Evolutionary conservation across 208 protist species (phyloP).

Genomic region (Zelonia costaricensis): DNA sequence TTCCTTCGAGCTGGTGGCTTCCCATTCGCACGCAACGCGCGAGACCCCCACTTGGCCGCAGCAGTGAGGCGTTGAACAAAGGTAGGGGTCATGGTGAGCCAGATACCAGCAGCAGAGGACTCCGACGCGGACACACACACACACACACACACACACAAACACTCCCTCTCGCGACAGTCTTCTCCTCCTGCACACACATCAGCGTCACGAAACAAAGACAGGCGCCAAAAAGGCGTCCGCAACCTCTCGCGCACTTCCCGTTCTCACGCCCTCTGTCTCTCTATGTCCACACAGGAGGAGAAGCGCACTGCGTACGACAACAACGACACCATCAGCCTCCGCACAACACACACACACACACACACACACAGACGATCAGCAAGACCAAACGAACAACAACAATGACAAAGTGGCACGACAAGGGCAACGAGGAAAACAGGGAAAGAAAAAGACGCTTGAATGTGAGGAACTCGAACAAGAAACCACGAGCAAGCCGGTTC

Average conservation of each 20-base stretch:
- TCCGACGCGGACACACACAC: background rate
- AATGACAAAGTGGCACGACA: no score
- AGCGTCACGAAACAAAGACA: conserved; percentile 1
- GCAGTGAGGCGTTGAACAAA: no score
- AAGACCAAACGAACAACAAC: no score
- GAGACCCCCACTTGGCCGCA: no score
- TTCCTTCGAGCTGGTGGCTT: no score
- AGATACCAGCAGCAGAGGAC: no score
- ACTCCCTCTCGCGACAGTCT: background rate
- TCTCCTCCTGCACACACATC: background rate
- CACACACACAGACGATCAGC: no score
- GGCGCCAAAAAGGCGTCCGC: background rate
- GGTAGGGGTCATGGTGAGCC: no score
- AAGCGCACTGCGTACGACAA: no score
- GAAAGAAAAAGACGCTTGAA: background rate
- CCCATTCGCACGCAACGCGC: no score
- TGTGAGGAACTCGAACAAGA: background rate
- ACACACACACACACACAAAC: conserved; percentile 1
- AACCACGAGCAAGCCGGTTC: background rate
- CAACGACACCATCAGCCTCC: no score
- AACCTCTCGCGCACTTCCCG: background rate
- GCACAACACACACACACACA: no score
- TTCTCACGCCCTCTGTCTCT: background rate
- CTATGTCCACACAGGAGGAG: conserved; percentile 6
- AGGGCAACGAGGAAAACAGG: conserved; percentile 3